Evolutionary conservation across 2,329 filamentous ascomycete genomes (phyloP).

Genomic region (Metarhizium brunneum): DNA sequence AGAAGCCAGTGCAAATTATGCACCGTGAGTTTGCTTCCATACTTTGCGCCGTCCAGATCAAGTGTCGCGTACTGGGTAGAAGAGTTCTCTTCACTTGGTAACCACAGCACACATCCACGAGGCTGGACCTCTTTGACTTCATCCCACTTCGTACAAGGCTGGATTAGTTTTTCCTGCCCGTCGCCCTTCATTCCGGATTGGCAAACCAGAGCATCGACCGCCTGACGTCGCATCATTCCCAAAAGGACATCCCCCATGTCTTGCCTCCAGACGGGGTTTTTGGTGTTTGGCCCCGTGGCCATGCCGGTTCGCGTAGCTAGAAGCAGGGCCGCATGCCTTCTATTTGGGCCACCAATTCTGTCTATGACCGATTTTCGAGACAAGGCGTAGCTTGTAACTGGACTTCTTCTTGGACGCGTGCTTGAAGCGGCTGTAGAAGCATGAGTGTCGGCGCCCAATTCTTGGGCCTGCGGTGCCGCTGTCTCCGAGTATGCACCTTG

Average conservation of each 20-base stretch:
- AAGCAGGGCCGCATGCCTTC: slow-evolving; percentile 11
- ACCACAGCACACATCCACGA: slow-evolving; percentile 38
- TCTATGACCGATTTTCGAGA: slow-evolving; percentile 21
- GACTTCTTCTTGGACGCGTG: slow-evolving; percentile 4
- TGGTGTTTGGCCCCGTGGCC: slow-evolving; percentile 8
- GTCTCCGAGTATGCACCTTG: neutral
- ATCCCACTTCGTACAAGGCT: slow-evolving; percentile 33
- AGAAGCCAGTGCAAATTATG: slow-evolving; percentile 44
- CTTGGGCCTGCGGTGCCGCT: neutral
- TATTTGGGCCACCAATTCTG: slow-evolving; percentile 10
- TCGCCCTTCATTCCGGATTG: slow-evolving; percentile 6
- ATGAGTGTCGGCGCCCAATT: neutral
- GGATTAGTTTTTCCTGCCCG: slow-evolving; percentile 27
- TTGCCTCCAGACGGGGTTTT: slow-evolving; percentile 23
- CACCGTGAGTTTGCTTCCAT: slow-evolving; percentile 33
- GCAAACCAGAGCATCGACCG: slow-evolving; percentile 34
- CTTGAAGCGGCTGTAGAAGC: neutral
- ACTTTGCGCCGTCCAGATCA: slow-evolving; percentile 25
- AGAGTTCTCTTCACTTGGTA: slow-evolving; percentile 14
- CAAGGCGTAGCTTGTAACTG: slow-evolving; percentile 19
- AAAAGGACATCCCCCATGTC: slow-evolving; percentile 50
- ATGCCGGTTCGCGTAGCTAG: slow-evolving; percentile 17
- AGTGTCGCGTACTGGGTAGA: slow-evolving; percentile 34
- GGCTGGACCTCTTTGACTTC: slow-evolving; percentile 28
- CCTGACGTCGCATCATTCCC: slow-evolving; percentile 36